Percentiles rank a stretch among this genome's conserved stretches.
Conservation (phyloP, 805 yeast genomes). For the Pichia paraexigua region DNA sequence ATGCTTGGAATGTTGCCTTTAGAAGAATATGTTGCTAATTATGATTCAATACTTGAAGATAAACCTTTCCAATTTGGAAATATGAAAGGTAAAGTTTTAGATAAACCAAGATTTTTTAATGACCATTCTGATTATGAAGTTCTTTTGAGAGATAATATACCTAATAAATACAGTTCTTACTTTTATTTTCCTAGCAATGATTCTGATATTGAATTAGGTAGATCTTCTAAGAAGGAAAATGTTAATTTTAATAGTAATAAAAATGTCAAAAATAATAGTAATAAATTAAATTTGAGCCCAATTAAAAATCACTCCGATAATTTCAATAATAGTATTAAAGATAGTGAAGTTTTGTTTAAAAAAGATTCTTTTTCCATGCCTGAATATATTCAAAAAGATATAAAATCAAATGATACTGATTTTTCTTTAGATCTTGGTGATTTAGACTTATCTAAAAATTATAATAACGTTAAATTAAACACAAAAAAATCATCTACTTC, state of each 20-base stretch:
- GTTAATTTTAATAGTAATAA: constrained; percentile 2
- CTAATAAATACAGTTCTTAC: constrained; percentile 20
- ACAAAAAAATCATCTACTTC: not conserved
- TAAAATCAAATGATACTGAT: not conserved
- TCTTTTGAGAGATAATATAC: constrained; percentile 23
- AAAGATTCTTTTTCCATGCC: not conserved
- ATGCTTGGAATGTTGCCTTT: constrained; percentile 26
- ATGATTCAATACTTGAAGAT: constrained; percentile 19
- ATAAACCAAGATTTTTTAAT: constrained; percentile 15
- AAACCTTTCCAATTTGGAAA: constrained; percentile 25
- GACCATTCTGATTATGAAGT: constrained; percentile 25
- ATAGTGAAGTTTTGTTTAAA: constrained; percentile 1
- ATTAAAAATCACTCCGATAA: constrained; percentile 11
- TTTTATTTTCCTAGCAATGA: constrained; percentile 10
- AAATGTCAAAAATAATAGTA: constrained; percentile 23
- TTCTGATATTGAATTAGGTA: constrained; percentile 23
- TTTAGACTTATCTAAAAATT: not conserved
- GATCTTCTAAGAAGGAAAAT: constrained; percentile 8
- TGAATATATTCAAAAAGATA: not conserved
- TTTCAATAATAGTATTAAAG: constrained; percentile 1
- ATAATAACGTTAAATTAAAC: not conserved
- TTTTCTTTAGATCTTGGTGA: constrained; percentile 1
- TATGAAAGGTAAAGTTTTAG: constrained; percentile 21
- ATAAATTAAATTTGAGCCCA: constrained; percentile 22
- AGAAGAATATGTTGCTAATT: constrained; percentile 23